Base-by-base conservation (phyloP, 73 alveolate species). In the Symbiodinium pilosum region DNA sequence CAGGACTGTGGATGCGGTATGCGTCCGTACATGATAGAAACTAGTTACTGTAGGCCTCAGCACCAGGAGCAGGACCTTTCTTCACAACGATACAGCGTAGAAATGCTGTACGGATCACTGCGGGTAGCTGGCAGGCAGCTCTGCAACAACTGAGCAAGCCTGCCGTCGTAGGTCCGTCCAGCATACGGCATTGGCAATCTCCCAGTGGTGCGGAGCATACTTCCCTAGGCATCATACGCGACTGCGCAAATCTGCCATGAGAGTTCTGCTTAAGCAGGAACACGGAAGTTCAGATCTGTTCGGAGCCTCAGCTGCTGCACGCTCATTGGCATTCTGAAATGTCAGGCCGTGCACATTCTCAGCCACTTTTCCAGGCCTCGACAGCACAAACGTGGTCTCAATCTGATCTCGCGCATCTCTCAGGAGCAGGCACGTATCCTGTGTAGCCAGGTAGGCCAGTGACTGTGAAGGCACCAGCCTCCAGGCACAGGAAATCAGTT, bases 401-500 rank as follows among this genome's bases (percentile, higher is more conserved):
- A n/a, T n/a, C n/a, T n/a, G n/a, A n/a, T n/a, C n/a, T n/a, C n/a
- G n/a, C n/a, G n/a, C n/a, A n/a, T n/a, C n/a, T n/a, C 28, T n/a
- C 18, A 30, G 97, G 39, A 8, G 52, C 26, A 30, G 75, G 34
- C 97, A 91, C 97, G 32, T 91, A 91, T 41, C 97, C 97, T 1
- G 97, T 91, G 88, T 91, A 91, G 20, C 97, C 97, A 42, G 97
- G 97, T 54, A 91, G 59, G 54, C 97, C 97, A 42, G 97, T 91
- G 41, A 91, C 88, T 40, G 81, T 91, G 54, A 91, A 91, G 32
- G 97, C 71, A 28, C 97, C 88, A 39, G 97, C 88, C 97, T 91
- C 88, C 34, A 34, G 34, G 32, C 24, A 77, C 84, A 34, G 40
- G 59, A 6, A 47, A 47, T 47, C n/a, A 47, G 59, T 9, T 47